Conservation (phyloP, 441 rosid species). For the Erysimum cheiri region DNA sequence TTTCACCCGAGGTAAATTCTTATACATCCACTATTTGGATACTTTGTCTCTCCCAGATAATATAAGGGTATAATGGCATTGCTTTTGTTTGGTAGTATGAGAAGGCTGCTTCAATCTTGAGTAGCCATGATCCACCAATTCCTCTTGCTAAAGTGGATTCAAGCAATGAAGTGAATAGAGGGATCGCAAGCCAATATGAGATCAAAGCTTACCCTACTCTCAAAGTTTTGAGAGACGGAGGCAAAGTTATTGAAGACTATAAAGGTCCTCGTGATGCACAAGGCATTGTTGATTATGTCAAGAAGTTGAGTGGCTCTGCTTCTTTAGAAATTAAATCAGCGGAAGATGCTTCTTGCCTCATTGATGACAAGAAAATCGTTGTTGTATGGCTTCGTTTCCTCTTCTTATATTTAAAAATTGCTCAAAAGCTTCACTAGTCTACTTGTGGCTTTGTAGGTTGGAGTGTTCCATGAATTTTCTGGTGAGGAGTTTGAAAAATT, state of each 20-base stretch:
- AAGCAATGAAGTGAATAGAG: background rate
- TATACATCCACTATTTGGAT: background rate
- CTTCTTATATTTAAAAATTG: background rate
- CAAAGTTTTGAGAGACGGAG: background rate
- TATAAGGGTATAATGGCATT: background rate
- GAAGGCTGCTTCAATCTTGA: background rate
- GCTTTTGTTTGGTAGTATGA: background rate
- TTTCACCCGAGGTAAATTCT: background rate
- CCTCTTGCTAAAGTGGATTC: conserved; percentile 8
- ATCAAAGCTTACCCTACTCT: background rate
- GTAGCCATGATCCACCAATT: background rate
- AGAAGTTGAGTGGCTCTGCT: background rate
- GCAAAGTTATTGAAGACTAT: background rate
- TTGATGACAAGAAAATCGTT: background rate
- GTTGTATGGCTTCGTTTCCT: background rate
- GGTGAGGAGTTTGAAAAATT: background rate
- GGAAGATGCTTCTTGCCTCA: background rate
- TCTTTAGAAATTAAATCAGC: background rate
- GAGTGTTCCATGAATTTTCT: background rate
- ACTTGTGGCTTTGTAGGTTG: background rate
- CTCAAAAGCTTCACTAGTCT: background rate
- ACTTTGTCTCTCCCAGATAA: background rate
- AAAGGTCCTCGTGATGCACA: background rate
- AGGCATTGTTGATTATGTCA: conserved; percentile 4
- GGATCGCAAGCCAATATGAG: background rate